Evolutionary conservation across 164 flowering plant genomes (phyloP).

Genomic region (Piper longum): DNA sequence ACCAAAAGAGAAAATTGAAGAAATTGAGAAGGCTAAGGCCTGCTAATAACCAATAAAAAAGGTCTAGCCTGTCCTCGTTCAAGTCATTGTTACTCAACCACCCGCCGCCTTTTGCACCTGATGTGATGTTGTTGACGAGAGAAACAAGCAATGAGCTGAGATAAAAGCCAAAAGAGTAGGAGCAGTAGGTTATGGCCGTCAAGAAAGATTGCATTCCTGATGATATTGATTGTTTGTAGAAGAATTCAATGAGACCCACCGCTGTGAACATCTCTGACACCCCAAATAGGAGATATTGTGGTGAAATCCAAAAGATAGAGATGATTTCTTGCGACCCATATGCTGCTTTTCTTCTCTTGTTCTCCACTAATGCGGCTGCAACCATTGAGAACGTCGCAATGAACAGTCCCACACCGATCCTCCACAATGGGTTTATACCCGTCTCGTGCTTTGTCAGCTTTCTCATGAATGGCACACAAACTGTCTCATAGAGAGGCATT

Average conservation of each 20-base stretch:
- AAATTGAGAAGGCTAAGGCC: slow-evolving; percentile 47
- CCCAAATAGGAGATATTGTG: slow-evolving; percentile 54
- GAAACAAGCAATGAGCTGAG: slow-evolving; percentile 54
- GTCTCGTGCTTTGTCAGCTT: slow-evolving; percentile 38
- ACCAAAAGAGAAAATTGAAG: slow-evolving; percentile 53
- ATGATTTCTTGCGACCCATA: slow-evolving; percentile 10
- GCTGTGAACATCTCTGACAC: slow-evolving; percentile 68
- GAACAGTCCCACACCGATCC: slow-evolving; percentile 60
- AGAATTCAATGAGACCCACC: slow-evolving; percentile 61
- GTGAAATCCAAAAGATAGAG: slow-evolving; percentile 54
- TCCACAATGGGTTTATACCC: slow-evolving; percentile 51
- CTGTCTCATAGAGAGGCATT: slow-evolving; percentile 59
- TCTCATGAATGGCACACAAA: slow-evolving; percentile 47
- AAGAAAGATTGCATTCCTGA: slow-evolving; percentile 61
- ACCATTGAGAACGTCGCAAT: slow-evolving; percentile 64
- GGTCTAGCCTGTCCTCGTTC: slow-evolving; percentile 52
- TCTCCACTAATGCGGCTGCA: slow-evolving; percentile 56
- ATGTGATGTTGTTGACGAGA: slow-evolving; percentile 42
- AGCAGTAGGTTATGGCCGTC: slow-evolving; percentile 60
- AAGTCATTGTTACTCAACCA: slow-evolving; percentile 58
- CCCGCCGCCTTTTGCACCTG: slow-evolving; percentile 19
- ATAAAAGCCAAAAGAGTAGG: slow-evolving; percentile 62
- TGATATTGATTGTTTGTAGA: slow-evolving; percentile 38
- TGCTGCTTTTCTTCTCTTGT: slow-evolving; percentile 29
- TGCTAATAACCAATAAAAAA: slow-evolving; percentile 63